These are phyloP conservation scores for Ceratocystis smalleyi DNA, from an alignment of 2,329 filamentous ascomycete genomes.

Conservation along the genomic window DNA sequence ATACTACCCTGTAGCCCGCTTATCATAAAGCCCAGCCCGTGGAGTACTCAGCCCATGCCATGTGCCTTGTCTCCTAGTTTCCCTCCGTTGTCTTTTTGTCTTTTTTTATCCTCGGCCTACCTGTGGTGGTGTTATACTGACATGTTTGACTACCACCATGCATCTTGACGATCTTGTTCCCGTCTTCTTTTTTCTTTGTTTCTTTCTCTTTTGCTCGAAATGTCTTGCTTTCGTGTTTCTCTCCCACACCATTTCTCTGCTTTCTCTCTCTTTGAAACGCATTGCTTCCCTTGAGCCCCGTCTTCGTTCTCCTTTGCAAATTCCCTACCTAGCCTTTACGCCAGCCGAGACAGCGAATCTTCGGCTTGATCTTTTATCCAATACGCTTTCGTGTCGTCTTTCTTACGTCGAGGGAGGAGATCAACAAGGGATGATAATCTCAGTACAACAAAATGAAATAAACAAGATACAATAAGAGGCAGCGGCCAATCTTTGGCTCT, in stretches of 20 bases:
- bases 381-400: not conserved
- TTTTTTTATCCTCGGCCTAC: not conserved
- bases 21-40: not conserved
- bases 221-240: not conserved
- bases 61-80: not conserved
- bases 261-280: not conserved
- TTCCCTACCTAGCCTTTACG: not conserved
- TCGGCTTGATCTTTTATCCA: not conserved
- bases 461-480: not conserved
- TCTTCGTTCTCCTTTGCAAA: not conserved
- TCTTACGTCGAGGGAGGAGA: not conserved
- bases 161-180: not conserved
- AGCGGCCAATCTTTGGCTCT: not conserved
- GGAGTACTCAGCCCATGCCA: not conserved
- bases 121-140: not conserved
- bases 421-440: not conserved
- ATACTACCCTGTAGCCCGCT: not conserved
- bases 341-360: slow-evolving; percentile 3
- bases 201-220: not conserved
- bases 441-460: not conserved
- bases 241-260: too few species aligned
- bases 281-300: not conserved
- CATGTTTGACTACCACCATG: not conserved
- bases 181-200: not conserved
- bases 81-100: not conserved